Percentiles rank a stretch among this genome's conserved stretches.
These are phyloP conservation scores for Cyberlindnera sargentensis DNA, from an alignment of 805 yeast genomes.

Conservation along the genomic window DNA sequence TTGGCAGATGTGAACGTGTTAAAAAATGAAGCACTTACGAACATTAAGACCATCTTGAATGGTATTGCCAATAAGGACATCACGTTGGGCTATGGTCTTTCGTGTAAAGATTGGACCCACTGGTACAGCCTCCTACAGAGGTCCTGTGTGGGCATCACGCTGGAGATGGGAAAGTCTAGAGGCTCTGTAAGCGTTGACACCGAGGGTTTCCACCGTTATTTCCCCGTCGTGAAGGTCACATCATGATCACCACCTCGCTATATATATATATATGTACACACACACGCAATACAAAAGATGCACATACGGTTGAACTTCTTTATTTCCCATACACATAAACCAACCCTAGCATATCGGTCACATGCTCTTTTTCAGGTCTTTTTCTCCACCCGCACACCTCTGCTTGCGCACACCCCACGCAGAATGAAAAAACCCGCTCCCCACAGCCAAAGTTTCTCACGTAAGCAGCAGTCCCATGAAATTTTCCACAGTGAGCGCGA, in stretches of 20 bases:
- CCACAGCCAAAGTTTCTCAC: not conserved
- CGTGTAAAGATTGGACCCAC: slow-evolving; percentile 23
- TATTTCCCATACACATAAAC: too few species aligned
- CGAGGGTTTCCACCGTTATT: slow-evolving; percentile 37
- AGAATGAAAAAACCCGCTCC: too few species aligned
- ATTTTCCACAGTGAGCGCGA: not conserved
- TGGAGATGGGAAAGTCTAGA: slow-evolving; percentile 7
- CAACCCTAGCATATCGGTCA: not conserved
- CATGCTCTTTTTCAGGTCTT: not conserved
- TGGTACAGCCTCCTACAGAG: slow-evolving; percentile 26
- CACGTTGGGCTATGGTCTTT: slow-evolving; percentile 17
- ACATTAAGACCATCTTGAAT: slow-evolving; percentile 9
- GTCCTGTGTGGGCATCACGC: slow-evolving; percentile 24
- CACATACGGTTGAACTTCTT: too few species aligned
- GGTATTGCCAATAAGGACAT: slow-evolving; percentile 19
- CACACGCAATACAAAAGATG: not conserved
- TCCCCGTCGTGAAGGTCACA: slow-evolving; percentile 31
- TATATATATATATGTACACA: not conserved
- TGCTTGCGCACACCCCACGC: too few species aligned
- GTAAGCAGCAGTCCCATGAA: not conserved
- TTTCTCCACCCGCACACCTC: too few species aligned
- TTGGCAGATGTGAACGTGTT: slow-evolving; percentile 5
- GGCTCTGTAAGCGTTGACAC: slow-evolving; percentile 23
- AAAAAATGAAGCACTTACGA: slow-evolving; percentile 1
- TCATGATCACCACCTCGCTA: too few species aligned